phyloP scores from a whole-genome alignment of 1,284 basidiomycete genomes.

The Cryptococcus sp. region DNA sequence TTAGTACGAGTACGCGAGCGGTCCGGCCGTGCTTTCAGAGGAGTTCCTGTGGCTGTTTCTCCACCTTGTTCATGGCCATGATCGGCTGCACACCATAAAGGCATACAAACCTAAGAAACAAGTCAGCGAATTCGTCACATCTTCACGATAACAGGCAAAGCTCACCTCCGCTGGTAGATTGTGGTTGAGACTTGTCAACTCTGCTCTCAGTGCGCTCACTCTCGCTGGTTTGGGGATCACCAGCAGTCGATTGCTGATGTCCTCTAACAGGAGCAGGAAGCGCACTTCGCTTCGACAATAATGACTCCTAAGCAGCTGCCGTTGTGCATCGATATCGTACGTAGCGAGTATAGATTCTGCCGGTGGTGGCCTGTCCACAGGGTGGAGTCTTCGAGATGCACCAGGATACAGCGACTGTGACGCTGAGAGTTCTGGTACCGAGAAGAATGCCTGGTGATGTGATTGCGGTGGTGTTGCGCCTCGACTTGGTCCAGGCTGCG shows the following conservation, averaged over 20 bases:
- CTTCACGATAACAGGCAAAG: constrained; percentile 4
- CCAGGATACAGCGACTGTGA: constrained; percentile 14
- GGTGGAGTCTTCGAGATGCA: constrained; percentile 13
- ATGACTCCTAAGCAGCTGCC: constrained; percentile 76
- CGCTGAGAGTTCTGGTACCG: constrained; percentile 58
- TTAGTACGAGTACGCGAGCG: constrained; percentile 53
- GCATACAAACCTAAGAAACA: constrained; percentile 66
- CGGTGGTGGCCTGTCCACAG: constrained; percentile 53
- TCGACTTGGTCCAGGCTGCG: constrained; percentile 6
- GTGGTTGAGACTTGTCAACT: constrained; percentile 93
- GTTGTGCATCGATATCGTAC: constrained; percentile 69
- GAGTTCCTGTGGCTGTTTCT: constrained; percentile 37
- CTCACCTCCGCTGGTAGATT: constrained; percentile 87
- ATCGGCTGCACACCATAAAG: constrained; percentile 84
- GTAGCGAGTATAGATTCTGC: constrained; percentile 55
- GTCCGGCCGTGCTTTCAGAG: constrained; percentile 58
- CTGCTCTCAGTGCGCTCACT: constrained; percentile 90
- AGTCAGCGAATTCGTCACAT: too few relatives aligned
- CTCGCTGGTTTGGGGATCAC: constrained; percentile 92
- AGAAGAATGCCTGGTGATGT: constrained; percentile 59
- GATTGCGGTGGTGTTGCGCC: constrained; percentile 29
- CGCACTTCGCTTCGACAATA: constrained; percentile 92
- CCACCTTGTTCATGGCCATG: constrained; percentile 53
- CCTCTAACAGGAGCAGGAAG: constrained; percentile 85
- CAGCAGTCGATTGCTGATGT: constrained; percentile 87